These are phyloP conservation scores for Trichomonas vaginalis DNA, from an alignment of 208 protist species.

Conservation along the genomic window DNA sequence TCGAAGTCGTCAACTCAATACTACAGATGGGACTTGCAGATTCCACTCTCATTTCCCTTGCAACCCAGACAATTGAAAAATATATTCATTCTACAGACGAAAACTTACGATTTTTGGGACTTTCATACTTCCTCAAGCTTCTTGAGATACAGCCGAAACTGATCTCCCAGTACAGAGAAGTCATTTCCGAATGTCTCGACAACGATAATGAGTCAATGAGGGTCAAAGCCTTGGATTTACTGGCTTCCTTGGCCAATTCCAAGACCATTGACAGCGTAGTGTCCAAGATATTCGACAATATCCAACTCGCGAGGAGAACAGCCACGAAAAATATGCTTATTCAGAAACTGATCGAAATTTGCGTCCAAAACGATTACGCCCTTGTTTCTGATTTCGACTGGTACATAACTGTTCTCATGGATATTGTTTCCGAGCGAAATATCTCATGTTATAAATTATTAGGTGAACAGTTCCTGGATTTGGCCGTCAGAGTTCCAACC, in stretches of 20 bases:
- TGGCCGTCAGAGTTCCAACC: background rate
- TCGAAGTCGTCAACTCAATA: background rate
- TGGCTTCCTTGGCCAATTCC: background rate
- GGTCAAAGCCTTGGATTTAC: background rate
- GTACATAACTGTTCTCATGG: background rate
- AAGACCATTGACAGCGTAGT: constrained; percentile 1
- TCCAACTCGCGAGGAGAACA: background rate
- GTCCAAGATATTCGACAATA: background rate
- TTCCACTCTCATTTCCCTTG: background rate
- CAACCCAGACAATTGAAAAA: background rate
- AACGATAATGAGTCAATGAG: background rate
- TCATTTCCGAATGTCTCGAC: background rate
- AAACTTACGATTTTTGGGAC: background rate
- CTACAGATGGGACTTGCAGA: background rate
- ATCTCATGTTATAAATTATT: background rate
- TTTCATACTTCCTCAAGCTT: background rate
- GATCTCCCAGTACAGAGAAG: background rate
- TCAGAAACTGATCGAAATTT: background rate
- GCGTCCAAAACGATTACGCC: background rate
- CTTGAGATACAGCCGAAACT: background rate
- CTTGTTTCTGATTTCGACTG: background rate
- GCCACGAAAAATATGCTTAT: background rate
- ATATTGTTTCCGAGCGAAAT: background rate
- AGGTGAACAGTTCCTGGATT: background rate
- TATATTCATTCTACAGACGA: background rate